Conservation (phyloP, 2,329 filamentous ascomycete species). For the Penicillium janthinellum region DNA sequence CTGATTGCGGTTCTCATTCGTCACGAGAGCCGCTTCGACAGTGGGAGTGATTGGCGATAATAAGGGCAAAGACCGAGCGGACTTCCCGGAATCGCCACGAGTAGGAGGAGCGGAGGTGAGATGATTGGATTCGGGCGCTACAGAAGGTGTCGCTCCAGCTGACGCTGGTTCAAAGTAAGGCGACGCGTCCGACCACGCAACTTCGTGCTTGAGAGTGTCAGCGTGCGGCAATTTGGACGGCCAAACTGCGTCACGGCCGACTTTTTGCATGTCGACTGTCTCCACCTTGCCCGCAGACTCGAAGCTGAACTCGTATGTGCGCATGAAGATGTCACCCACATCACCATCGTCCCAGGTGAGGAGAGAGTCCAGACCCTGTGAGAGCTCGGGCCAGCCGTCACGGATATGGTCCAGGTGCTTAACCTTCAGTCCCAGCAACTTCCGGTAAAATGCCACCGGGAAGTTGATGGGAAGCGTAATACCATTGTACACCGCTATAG, state of each 20-base stretch:
- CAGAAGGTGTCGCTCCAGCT: constrained; percentile 27
- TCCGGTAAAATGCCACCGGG: constrained; percentile 79
- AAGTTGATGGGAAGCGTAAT: constrained; percentile 89
- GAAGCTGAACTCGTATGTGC: constrained; percentile 84
- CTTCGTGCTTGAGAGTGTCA: constrained; percentile 12
- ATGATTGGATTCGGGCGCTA: constrained; percentile 23
- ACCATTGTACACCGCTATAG: constrained; percentile 89
- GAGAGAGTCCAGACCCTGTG: constrained; percentile 71
- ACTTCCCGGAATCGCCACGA: too few species aligned
- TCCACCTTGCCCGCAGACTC: constrained; percentile 57
- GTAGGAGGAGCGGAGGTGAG: background rate
- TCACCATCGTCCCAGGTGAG: constrained; percentile 78
- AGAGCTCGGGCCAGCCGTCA: constrained; percentile 85
- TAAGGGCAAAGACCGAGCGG: constrained; percentile 22
- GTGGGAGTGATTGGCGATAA: constrained; percentile 35
- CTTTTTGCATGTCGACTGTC: constrained; percentile 57
- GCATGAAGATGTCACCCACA: constrained; percentile 77
- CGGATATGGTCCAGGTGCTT: constrained; percentile 73
- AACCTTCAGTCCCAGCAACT: constrained; percentile 70
- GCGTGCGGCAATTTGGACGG: constrained; percentile 19
- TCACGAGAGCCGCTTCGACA: constrained; percentile 71
- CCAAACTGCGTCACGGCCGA: constrained; percentile 41
- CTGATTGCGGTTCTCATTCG: constrained; percentile 72
- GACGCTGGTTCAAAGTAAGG: constrained; percentile 21
- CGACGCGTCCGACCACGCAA: constrained; percentile 28